Conservation (phyloP, 208 protist genomes). For the Jaenimonas drosophilae region DNA sequence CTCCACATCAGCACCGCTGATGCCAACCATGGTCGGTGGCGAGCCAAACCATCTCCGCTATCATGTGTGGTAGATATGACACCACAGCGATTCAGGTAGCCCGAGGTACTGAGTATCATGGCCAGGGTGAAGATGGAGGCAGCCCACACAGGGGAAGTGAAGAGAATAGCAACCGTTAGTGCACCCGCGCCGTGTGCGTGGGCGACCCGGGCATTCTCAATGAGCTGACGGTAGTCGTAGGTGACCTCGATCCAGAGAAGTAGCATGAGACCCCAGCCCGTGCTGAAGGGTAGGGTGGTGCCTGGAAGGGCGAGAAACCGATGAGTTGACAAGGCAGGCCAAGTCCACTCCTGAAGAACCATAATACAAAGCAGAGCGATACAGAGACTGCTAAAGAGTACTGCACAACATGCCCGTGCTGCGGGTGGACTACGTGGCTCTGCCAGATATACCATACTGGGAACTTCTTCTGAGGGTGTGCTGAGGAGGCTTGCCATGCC, state of each 20-base stretch:
- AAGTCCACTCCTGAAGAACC: conserved; percentile 31
- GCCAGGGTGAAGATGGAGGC: too few relatives aligned
- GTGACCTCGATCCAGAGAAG: conserved; percentile 10
- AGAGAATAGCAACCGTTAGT: too few relatives aligned
- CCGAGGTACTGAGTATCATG: too few relatives aligned
- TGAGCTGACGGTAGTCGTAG: conserved; percentile 16
- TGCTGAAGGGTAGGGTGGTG: conserved; percentile 2
- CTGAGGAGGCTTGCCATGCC: conserved; percentile 5
- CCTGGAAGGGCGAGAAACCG: conserved; percentile 22
- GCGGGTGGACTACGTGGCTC: conserved; percentile 2
- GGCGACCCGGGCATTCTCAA: conserved; percentile 13
- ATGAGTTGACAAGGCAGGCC: conserved; percentile 25
- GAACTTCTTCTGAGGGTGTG: not conserved
- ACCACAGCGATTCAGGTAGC: too few relatives aligned
- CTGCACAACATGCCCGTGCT: not conserved
- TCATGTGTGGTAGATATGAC: too few relatives aligned
- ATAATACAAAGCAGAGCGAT: conserved; percentile 22
- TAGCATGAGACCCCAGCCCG: conserved; percentile 18
- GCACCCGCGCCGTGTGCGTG: too few relatives aligned
- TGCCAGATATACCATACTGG: not conserved
- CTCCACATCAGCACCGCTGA: conserved; percentile 1
- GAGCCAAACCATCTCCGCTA: too few relatives aligned
- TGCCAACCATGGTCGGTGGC: too few relatives aligned
- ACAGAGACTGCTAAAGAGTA: conserved; percentile 10
- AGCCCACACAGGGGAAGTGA: too few relatives aligned